Evolutionary conservation across 2,329 filamentous ascomycete species (phyloP).

Genomic region (Aspergillus awamori): DNA sequence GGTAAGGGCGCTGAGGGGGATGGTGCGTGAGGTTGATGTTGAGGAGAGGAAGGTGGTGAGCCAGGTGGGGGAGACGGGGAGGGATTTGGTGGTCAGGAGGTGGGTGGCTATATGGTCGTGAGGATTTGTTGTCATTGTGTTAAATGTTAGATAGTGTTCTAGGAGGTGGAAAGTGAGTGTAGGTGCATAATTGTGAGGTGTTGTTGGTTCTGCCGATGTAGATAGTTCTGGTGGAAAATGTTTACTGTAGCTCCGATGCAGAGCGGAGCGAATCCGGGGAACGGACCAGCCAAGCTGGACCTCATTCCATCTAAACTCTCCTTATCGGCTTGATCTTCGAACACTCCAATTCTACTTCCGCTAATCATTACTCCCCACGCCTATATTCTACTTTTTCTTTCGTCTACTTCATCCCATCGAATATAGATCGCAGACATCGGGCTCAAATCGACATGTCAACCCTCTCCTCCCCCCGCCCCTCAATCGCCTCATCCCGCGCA

Average conservation of each 20-base stretch:
- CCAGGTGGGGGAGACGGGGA: slow-evolving; percentile 63
- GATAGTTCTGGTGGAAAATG: not conserved
- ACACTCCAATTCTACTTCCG: too few species aligned
- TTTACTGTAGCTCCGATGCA: slow-evolving; percentile 5
- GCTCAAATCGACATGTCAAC: slow-evolving; percentile 54
- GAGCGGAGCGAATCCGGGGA: slow-evolving; percentile 22
- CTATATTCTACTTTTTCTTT: too few species aligned
- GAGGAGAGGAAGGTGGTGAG: slow-evolving; percentile 64
- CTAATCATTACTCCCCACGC: too few species aligned
- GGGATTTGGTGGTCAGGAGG: slow-evolving; percentile 57
- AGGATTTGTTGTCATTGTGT: slow-evolving; percentile 28
- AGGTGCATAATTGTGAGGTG: not conserved
- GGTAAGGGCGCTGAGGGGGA: slow-evolving; percentile 70
- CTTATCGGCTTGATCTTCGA: not conserved
- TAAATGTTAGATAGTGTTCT: not conserved
- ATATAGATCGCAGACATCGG: not conserved
- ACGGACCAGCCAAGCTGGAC: slow-evolving; percentile 26
- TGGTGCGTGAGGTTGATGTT: slow-evolving; percentile 53
- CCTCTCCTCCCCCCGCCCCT: slow-evolving; percentile 62
- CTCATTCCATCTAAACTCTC: slow-evolving; percentile 5
- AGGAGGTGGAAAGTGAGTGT: not conserved
- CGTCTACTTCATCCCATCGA: not conserved
- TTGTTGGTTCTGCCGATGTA: not conserved
- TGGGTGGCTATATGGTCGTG: slow-evolving; percentile 53
- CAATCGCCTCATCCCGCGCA: slow-evolving; percentile 60